Evolutionary conservation across 106 monocot species (phyloP).

Genomic region (Narthecium ossifragum): DNA sequence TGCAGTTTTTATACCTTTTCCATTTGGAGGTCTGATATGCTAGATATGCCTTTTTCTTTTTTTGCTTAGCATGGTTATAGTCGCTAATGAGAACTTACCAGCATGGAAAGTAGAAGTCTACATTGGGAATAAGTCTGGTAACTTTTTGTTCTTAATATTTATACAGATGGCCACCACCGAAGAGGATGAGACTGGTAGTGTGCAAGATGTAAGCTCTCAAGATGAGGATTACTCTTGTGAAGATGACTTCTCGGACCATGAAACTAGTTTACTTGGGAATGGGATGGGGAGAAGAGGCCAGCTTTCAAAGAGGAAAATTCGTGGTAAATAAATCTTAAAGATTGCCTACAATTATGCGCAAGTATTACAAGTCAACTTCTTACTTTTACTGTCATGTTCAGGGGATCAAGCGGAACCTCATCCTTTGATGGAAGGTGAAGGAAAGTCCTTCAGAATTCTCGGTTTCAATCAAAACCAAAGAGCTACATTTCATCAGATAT

Average conservation of each 20-base stretch:
- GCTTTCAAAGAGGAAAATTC: conserved; percentile 59
- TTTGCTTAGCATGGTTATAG: too few species aligned
- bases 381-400: conserved; percentile 19
- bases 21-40: too few species aligned
- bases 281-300: conserved; percentile 38
- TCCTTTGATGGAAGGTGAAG: conserved; percentile 96
- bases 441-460: conserved; percentile 74
- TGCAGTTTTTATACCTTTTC: too few species aligned
- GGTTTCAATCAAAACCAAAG: conserved; percentile 95
- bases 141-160: conserved; percentile 21
- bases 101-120: too few species aligned
- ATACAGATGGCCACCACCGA: conserved; percentile 76
- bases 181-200: conserved; percentile 66
- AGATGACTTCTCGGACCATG: conserved; percentile 75
- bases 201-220: conserved; percentile 69
- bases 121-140: too few species aligned
- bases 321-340: conserved; percentile 33
- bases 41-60: too few species aligned
- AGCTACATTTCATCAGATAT: conserved; percentile 62
- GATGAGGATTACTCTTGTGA: conserved; percentile 95
- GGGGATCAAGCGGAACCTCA: conserved; percentile 42
- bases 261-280: conserved; percentile 36
- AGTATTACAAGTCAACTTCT: too few species aligned
- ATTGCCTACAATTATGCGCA: background rate
- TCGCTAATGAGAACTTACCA: too few species aligned